phyloP scores from a whole-genome alignment of 768 basidiomycete species.

The Lentinus tigrinus region DNA sequence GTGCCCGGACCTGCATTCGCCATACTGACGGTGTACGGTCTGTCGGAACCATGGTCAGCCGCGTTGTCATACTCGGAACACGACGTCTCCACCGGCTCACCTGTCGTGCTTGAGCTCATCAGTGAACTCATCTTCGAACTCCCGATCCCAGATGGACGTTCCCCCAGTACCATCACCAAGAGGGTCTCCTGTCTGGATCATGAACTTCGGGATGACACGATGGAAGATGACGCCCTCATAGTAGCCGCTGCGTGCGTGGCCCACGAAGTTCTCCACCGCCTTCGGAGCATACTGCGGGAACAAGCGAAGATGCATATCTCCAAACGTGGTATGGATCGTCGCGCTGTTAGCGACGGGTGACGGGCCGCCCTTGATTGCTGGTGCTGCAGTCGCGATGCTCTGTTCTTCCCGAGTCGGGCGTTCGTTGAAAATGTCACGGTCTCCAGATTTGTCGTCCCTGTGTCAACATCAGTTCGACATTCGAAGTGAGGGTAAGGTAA shows the following conservation, averaged over 20 bases:
- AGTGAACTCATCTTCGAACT: conserved; percentile 93
- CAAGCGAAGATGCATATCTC: conserved; percentile 86
- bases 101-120: conserved; percentile 89
- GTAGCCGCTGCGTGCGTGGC: conserved; percentile 84
- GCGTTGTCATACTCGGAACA: background rate
- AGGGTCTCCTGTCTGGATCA: conserved; percentile 96
- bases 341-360: conserved; percentile 76
- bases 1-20: conserved; percentile 88
- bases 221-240: conserved; percentile 96
- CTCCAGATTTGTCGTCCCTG: conserved; percentile 83
- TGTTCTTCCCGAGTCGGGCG: conserved; percentile 96
- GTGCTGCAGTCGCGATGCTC: conserved; percentile 69
- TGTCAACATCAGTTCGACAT: background rate
- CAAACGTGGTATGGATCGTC: conserved; percentile 92
- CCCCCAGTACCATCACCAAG: conserved; percentile 95
- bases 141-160: conserved; percentile 83
- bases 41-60: conserved; percentile 28
- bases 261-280: conserved; percentile 97
- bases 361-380: conserved; percentile 48
- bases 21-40: conserved; percentile 96
- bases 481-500: background rate
- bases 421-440: conserved; percentile 98
- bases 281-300: conserved; percentile 94
- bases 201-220: conserved; percentile 97
- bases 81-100: conserved; percentile 39